phyloP scores from a whole-genome alignment of 345 rosid genomes.

The Populus deltoides region DNA sequence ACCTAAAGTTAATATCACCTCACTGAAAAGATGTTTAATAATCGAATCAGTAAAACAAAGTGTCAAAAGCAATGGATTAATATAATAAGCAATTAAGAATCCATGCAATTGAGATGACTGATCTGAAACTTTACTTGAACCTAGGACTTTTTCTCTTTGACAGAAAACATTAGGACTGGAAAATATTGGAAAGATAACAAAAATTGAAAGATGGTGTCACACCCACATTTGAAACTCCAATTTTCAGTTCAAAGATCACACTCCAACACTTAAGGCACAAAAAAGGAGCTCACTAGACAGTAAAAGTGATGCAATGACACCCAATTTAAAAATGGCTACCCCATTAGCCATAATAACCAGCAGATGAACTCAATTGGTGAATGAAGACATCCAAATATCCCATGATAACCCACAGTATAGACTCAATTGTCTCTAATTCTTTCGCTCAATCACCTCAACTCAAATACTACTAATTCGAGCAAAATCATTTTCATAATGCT shows the following conservation, averaged over 20 bases:
- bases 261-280: background rate
- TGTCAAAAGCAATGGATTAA: background rate
- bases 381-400: background rate
- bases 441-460: background rate
- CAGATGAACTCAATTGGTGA: background rate
- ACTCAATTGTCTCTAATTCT: background rate
- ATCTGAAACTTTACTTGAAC: background rate
- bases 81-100: background rate
- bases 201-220: background rate
- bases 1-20: conserved; percentile 95
- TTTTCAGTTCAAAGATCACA: background rate
- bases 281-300: background rate
- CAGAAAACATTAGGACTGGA: background rate
- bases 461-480: background rate
- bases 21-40: conserved; percentile 46
- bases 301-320: background rate
- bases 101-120: background rate
- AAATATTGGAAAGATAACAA: background rate
- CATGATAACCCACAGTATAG: background rate
- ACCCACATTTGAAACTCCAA: background rate
- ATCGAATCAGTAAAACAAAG: conserved; percentile 16
- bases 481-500: background rate
- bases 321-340: background rate
- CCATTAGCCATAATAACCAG: background rate
- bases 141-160: background rate